Conservation (phyloP, 139 green algal genomes). For the Chlorella sp. region DNA sequence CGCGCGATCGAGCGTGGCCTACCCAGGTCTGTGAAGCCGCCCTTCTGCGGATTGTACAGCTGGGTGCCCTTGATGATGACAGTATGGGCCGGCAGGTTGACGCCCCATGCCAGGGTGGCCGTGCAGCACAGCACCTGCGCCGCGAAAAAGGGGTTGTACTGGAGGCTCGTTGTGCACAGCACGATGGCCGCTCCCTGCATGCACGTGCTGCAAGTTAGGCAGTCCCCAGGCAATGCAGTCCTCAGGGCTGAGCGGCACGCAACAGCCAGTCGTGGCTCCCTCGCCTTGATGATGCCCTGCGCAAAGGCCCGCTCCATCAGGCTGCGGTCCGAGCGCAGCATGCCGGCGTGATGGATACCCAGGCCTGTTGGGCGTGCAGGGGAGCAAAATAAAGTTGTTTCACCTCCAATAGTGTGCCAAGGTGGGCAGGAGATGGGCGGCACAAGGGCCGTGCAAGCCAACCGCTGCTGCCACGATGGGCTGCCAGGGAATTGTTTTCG, state of each 20-base stretch:
- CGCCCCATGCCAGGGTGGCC: slow-evolving; percentile 97
- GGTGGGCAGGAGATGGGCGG: too few relatives aligned
- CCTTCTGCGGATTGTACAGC: slow-evolving; percentile 95
- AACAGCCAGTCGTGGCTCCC: background rate
- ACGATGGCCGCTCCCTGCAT: too few relatives aligned
- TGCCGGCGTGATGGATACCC: slow-evolving; percentile 97
- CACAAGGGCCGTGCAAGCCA: too few relatives aligned
- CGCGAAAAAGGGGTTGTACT: too few relatives aligned
- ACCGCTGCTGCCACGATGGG: too few relatives aligned
- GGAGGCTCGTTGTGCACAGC: too few relatives aligned
- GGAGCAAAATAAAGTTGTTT: too few relatives aligned
- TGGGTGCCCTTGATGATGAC: slow-evolving; percentile 99
- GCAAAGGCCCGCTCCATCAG: slow-evolving; percentile 94
- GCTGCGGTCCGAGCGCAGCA: slow-evolving; percentile 94
- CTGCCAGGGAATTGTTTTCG: too few relatives aligned
- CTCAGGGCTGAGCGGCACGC: too few relatives aligned
- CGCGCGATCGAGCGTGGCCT: background rate
- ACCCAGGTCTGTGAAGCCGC: slow-evolving; percentile 92
- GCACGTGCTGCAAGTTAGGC: too few relatives aligned
- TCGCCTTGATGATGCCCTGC: slow-evolving; percentile 85
- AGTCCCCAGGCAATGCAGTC: too few relatives aligned
- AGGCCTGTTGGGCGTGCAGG: slow-evolving; percentile 78
- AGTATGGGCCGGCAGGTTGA: slow-evolving; percentile 97
- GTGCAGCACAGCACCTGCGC: slow-evolving; percentile 94
- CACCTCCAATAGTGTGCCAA: too few relatives aligned